Evolutionary conservation across 768 basidiomycete species (phyloP), one percentile per base, ranked within the genome.

Genomic region (Rubroboletus pulcherrimus): DNA sequence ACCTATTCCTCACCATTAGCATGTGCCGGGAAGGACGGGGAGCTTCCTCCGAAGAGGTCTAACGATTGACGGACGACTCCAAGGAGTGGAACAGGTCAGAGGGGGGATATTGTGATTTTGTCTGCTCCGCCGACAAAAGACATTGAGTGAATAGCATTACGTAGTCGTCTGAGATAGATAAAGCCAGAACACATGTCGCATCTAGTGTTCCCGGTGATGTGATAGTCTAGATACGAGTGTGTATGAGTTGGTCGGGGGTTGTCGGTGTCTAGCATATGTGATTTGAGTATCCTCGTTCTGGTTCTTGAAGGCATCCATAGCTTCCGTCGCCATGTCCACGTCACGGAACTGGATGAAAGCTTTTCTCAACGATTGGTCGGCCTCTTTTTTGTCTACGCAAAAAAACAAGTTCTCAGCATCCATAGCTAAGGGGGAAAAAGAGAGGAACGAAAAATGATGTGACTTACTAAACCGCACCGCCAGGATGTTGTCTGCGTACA

Each of bases 291-390:
- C 21, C 35, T 39, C 49, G 9, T 58, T 59, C 21, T 55, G 58
- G 47, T 51, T 24, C 55, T 77, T 72, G 26, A 82, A 63, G 34
- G 67, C 65, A 9, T 75, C 61, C 58, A 84, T 67, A 2, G 79
- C 86, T 55, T 77, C 71, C 35, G 75, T 75, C 8, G 86, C 81
- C 5, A 66, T 54, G n/a, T 78, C 71, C 46, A 75, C 67, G 53
- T 66, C 61, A 45, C 58, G 69, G 65, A 87, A 86, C 56, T 83
- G 76, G 53, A 87, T 64, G 70, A 84, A 87, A 26, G 78, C 82
- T 4, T 60, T 69, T 7, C 70, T 67, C n/a, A 54, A 64, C 10
- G 55, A 54, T 15, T 62, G 63, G 29, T 74, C 73, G 0, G 66
- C 73, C 24, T 69, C 56, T n/a, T 53, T 66, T 56, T 68, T 63